A percentile compares a stretch with the other conserved stretches of the same genome.
Conservation (phyloP, 164 flowering plant species). For the Kalanchoe fedtschenkoi region DNA sequence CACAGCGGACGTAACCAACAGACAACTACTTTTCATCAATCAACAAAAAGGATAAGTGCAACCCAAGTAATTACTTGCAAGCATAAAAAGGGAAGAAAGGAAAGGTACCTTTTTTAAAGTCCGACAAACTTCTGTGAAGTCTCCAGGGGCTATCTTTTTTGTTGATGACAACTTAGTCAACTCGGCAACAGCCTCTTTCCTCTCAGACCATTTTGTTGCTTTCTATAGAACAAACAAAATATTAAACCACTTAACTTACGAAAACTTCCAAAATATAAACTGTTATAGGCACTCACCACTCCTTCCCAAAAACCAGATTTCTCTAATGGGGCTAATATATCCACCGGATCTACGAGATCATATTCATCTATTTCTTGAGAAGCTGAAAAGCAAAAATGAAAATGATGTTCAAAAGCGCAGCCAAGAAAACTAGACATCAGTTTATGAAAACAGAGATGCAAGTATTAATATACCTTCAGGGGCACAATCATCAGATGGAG, state of each 20-base stretch:
- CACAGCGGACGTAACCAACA: no score
- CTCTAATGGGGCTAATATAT: slow-evolving; percentile 84
- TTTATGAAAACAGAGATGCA: background rate
- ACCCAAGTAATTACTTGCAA: background rate
- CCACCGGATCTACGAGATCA: slow-evolving; percentile 98
- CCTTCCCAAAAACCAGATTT: slow-evolving; percentile 99
- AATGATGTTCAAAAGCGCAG: background rate
- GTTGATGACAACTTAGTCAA: slow-evolving; percentile 88
- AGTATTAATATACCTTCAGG: slow-evolving; percentile 44
- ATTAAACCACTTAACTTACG: background rate
- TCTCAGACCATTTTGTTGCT: slow-evolving; percentile 95
- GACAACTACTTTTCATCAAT: background rate
- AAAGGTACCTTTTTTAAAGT: slow-evolving; percentile 74
- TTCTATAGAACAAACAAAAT: slow-evolving; percentile 34
- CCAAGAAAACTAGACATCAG: background rate
- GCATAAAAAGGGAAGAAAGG: background rate
- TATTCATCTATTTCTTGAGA: slow-evolving; percentile 94
- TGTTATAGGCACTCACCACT: slow-evolving; percentile 55
- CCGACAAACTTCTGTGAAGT: slow-evolving; percentile 83
- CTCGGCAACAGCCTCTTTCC: slow-evolving; percentile 94
- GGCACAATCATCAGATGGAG: slow-evolving; percentile 57
- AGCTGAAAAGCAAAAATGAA: slow-evolving; percentile 30
- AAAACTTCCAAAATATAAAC: background rate
- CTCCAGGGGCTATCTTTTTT: slow-evolving; percentile 88
- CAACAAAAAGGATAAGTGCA: no score